phyloP scores from a whole-genome alignment of 305 asterid genomes.

The Fraxinus nigra region DNA sequence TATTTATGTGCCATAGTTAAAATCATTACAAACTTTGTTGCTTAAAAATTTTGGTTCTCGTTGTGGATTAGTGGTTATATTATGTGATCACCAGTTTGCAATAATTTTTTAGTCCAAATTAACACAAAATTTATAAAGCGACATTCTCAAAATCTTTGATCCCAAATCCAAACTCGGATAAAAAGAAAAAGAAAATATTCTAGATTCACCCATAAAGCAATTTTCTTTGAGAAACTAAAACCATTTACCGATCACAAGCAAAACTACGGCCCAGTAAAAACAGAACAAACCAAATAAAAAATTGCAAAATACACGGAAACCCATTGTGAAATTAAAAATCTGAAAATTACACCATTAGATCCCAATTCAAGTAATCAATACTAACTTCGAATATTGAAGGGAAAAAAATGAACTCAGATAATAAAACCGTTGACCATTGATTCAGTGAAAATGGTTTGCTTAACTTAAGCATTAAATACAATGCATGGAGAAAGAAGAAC shows the following conservation, averaged over 20 bases:
- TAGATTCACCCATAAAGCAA: background rate
- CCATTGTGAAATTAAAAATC: constrained; percentile 19
- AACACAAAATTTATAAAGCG: background rate
- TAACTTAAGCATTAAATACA: background rate
- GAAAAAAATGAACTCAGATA: background rate
- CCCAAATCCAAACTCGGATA: constrained; percentile 7
- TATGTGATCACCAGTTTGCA: background rate
- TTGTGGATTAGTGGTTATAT: background rate
- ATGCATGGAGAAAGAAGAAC: constrained; percentile 1
- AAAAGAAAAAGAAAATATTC: background rate
- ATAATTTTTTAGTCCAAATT: background rate
- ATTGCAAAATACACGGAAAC: background rate
- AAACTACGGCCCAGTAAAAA: background rate
- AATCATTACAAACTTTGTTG: background rate
- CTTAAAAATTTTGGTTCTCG: background rate
- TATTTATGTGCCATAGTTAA: background rate
- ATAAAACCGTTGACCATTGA: constrained; percentile 13
- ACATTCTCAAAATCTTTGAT: constrained; percentile 9
- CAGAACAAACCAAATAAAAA: background rate
- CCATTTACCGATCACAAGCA: background rate
- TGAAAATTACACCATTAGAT: constrained; percentile 12
- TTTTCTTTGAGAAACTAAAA: constrained; percentile 7
- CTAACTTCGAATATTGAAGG: background rate
- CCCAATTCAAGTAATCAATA: constrained; percentile 6
- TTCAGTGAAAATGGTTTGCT: background rate